phyloP scores from a whole-genome alignment of 495 filamentous ascomycete genomes.

The Cenococcum geophilum region DNA sequence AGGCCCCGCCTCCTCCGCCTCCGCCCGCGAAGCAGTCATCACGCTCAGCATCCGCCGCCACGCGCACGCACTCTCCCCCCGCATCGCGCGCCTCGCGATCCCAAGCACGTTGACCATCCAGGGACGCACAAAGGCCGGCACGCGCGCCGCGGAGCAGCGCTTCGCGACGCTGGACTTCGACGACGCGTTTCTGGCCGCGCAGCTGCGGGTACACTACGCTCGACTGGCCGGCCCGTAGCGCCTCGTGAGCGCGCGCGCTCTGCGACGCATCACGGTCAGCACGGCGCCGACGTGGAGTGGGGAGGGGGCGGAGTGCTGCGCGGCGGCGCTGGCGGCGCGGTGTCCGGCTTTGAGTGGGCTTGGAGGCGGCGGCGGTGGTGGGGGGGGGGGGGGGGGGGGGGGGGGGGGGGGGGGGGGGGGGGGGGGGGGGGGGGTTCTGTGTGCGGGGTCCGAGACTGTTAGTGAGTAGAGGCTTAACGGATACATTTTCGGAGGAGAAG shows the following conservation, averaged over 20 bases:
- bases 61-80: too few relatives aligned
- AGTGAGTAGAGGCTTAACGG: neutral
- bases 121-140: too few relatives aligned
- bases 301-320: neutral
- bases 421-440: too few relatives aligned
- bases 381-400: too few relatives aligned
- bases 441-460: neutral
- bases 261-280: constrained; percentile 6
- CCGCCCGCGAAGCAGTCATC: neutral
- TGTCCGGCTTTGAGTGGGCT: neutral
- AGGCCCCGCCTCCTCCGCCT: neutral
- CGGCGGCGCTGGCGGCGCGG: neutral
- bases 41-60: neutral
- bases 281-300: neutral
- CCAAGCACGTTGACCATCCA: constrained; percentile 13
- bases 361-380: neutral
- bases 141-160: neutral
- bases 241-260: constrained; percentile 8
- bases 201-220: neutral
- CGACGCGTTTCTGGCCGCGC: constrained; percentile 12
- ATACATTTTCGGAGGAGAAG: constrained; percentile 15
- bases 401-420: too few relatives aligned
- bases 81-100: constrained; percentile 6
- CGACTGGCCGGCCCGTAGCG: constrained; percentile 13
- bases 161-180: constrained; percentile 17